phyloP scores from a whole-genome alignment of 805 yeast species.

The Wickerhamia fluorescens region DNA sequence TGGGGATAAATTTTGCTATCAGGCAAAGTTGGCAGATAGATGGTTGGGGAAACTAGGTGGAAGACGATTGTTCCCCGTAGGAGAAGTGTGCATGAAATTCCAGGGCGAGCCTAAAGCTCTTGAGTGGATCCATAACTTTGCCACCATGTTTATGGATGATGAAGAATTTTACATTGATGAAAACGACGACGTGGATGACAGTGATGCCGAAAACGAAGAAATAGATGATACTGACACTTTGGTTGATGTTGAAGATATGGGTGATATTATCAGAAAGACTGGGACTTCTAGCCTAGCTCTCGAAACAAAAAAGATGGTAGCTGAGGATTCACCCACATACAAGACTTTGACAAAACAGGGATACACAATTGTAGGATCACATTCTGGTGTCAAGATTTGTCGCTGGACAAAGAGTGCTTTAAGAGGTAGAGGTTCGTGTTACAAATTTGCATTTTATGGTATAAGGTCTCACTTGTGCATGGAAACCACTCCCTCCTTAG shows the following conservation, averaged over 20 bases:
- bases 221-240: constrained; percentile 30
- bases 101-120: constrained; percentile 49
- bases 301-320: constrained; percentile 72
- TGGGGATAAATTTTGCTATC: constrained; percentile 77
- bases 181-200: constrained; percentile 51
- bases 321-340: constrained; percentile 81
- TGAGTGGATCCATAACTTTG: constrained; percentile 62
- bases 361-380: constrained; percentile 86
- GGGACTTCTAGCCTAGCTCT: constrained; percentile 11
- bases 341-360: constrained; percentile 89
- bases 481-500: constrained; percentile 92
- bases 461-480: constrained; percentile 85
- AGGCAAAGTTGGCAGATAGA: constrained; percentile 67
- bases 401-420: constrained; percentile 95
- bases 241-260: constrained; percentile 88
- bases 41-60: constrained; percentile 81
- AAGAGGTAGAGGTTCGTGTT: constrained; percentile 91
- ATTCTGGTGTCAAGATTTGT: constrained; percentile 91
- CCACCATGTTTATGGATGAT: constrained; percentile 57
- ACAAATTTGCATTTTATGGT: constrained; percentile 88
- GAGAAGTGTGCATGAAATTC: constrained; percentile 73
- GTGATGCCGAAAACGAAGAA: constrained; percentile 36
- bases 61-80: constrained; percentile 75
- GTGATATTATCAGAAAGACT: constrained; percentile 44
- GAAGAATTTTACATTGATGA: constrained; percentile 58